Percentiles rank a stretch among this genome's conserved stretches.
Evolutionary conservation across 345 rosid species (phyloP).

Genomic region (Salix arbutifolia): DNA sequence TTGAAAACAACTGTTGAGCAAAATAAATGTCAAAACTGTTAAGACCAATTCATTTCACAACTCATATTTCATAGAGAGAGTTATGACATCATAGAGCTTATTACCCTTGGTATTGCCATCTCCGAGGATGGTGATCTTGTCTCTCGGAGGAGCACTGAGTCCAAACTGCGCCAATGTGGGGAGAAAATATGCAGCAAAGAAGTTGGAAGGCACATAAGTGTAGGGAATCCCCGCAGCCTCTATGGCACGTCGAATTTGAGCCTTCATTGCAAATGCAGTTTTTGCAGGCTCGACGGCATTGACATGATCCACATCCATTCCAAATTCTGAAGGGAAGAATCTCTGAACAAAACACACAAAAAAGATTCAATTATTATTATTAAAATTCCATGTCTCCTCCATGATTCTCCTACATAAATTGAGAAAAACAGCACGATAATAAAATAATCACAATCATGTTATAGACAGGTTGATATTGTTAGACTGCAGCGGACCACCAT

Average conservation of each 20-base stretch:
- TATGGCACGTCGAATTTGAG: conserved; percentile 17
- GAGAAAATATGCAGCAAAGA: conserved; percentile 11
- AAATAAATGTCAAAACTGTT: neutral
- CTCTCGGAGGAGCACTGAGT: conserved; percentile 19
- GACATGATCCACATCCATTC: conserved; percentile 24
- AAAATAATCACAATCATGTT: neutral
- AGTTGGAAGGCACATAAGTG: conserved; percentile 20
- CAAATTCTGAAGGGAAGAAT: conserved; percentile 31
- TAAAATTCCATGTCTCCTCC: neutral
- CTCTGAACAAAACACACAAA: conserved; percentile 9
- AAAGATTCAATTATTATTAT: neutral
- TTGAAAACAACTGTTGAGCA: conserved; percentile 13
- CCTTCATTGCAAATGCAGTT: conserved; percentile 16
- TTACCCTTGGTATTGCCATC: conserved; percentile 31
- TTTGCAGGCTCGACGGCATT: conserved; percentile 29
- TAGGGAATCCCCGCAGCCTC: conserved; percentile 26
- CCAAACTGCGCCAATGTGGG: conserved; percentile 9
- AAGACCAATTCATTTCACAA: neutral
- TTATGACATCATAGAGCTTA: too few species aligned
- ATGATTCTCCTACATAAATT: neutral
- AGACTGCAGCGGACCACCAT: neutral
- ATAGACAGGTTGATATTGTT: neutral
- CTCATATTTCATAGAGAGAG: neutral
- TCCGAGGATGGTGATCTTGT: conserved; percentile 18
- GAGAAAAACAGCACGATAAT: neutral